Conservation (phyloP, 1,139 yeast genomes). For the Yamadazyma trypodendri region DNA sequence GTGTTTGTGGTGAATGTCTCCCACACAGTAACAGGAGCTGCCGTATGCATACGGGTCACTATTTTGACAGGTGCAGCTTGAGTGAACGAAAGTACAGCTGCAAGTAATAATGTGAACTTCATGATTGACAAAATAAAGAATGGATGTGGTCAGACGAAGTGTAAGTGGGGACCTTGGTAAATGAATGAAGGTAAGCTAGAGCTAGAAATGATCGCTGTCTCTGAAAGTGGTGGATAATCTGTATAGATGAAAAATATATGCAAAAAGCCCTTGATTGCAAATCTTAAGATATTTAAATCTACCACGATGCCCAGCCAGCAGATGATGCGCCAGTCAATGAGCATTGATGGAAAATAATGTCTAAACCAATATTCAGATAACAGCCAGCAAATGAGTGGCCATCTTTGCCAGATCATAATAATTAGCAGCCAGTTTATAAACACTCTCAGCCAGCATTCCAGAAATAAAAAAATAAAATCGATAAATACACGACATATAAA, state of each 20-base stretch:
- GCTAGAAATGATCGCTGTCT: neutral
- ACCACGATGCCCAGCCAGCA: too few species aligned
- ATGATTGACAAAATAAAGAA: conserved; percentile 7
- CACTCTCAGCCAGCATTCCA: neutral
- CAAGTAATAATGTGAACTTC: conserved; percentile 17
- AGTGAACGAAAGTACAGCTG: conserved; percentile 22
- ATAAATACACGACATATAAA: neutral
- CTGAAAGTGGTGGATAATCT: too few species aligned
- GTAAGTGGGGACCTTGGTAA: neutral
- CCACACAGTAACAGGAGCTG: conserved; percentile 31
- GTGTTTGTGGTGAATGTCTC: conserved; percentile 18
- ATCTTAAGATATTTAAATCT: too few species aligned
- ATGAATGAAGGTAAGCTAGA: neutral
- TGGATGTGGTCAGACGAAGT: neutral
- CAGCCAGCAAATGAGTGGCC: conserved; percentile 2
- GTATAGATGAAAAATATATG: too few species aligned
- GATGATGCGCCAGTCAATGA: neutral
- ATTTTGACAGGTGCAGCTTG: conserved; percentile 27
- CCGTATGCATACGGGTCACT: conserved; percentile 30
- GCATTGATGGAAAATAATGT: neutral
- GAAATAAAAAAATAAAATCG: neutral
- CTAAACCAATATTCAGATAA: neutral
- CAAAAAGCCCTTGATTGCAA: neutral
- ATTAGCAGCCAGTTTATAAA: too few species aligned
- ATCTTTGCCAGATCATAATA: neutral